Base-by-base conservation (phyloP, 768 basidiomycete genomes). In the Jaapia argillacea region DNA sequence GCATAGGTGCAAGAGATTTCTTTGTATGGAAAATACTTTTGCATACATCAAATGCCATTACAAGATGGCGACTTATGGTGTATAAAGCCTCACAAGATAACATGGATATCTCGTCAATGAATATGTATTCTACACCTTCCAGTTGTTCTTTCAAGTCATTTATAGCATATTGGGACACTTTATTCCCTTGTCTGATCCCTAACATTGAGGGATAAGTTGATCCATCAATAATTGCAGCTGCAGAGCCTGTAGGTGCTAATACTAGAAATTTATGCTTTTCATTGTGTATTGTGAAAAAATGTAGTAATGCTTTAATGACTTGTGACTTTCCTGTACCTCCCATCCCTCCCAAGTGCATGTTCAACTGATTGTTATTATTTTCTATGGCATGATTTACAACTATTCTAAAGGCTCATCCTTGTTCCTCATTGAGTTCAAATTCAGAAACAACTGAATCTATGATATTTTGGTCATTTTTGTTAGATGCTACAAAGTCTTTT, bases 51-150 rank as follows among this genome's bases (percentile, higher is more conserved):
- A 37, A 48, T 4, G 47, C 49, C 4, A 7, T n/a, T 21, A 24
- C 36, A 6, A 51, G 39, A 33, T 27, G 26, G 10, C 38, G 20
- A 37, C 28, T 27, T 16, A 51, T 42, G 7, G 25, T 18, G 5
- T 16, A 20, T 16, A 51, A 22, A 6, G 25, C 6, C 5, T 45
- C 4, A 24, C 44, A 48, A 14, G 41, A 23, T 12, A 48, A 22
- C 49, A 47, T 50, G 5, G 45, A 52, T 3, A 50, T 36, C 22
- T 47, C 46, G 27, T 52, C 46, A 5, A 52, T 33, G 22, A 52
- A 51, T 5, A 46, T 10, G 20, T 10, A 10, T 10, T 38, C 37
- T 38, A 22, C 10, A 13, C 37, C 21, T 13, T 22, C 37, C 10
- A 38, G 7, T 21, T 21, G 7, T 22, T 7, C 37, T 38, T 22